phyloP scores from a whole-genome alignment of 768 basidiomycete species.

The Polyporus arcularius region DNA sequence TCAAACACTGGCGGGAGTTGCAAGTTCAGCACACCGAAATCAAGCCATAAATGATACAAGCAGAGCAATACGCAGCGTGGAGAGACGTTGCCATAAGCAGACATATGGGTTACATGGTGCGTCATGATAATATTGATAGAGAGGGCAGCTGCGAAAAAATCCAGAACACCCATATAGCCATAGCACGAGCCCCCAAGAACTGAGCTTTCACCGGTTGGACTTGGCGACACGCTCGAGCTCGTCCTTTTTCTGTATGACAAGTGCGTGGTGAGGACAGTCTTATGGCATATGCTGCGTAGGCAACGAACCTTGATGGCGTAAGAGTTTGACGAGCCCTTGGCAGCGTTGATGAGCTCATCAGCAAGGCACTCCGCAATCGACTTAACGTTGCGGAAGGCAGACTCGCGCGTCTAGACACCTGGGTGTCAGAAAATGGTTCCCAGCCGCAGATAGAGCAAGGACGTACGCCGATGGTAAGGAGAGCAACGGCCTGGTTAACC shows the following conservation, averaged over 20 bases:
- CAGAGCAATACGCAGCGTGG: slow-evolving; percentile 20
- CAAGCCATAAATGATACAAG: slow-evolving; percentile 1
- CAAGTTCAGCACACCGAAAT: slow-evolving; percentile 5
- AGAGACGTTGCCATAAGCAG: slow-evolving; percentile 27
- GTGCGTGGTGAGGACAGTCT: too few relatives aligned
- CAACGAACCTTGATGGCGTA: slow-evolving; percentile 95
- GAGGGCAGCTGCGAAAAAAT: slow-evolving; percentile 19
- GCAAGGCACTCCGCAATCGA: slow-evolving; percentile 98
- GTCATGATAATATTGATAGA: slow-evolving; percentile 27
- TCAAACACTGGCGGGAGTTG: too few relatives aligned
- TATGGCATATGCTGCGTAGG: background rate
- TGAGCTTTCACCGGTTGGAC: slow-evolving; percentile 89
- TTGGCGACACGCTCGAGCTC: slow-evolving; percentile 99
- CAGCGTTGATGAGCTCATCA: slow-evolving; percentile 99
- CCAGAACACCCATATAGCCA: slow-evolving; percentile 30
- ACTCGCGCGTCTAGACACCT: slow-evolving; percentile 84
- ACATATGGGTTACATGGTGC: slow-evolving; percentile 33
- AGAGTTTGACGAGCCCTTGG: slow-evolving; percentile 99
- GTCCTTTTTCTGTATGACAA: slow-evolving; percentile 82
- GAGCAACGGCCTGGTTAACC: slow-evolving; percentile 96
- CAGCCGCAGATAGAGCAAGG: background rate
- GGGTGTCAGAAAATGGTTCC: slow-evolving; percentile 1
- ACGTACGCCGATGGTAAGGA: slow-evolving; percentile 94
- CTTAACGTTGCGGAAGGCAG: slow-evolving; percentile 99
- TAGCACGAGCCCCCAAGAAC: slow-evolving; percentile 20